Evolutionary conservation across 129 eudicot species (phyloP), one percentile per base, ranked within the genome.

Genomic region (Helichrysum umbraculigerum): DNA sequence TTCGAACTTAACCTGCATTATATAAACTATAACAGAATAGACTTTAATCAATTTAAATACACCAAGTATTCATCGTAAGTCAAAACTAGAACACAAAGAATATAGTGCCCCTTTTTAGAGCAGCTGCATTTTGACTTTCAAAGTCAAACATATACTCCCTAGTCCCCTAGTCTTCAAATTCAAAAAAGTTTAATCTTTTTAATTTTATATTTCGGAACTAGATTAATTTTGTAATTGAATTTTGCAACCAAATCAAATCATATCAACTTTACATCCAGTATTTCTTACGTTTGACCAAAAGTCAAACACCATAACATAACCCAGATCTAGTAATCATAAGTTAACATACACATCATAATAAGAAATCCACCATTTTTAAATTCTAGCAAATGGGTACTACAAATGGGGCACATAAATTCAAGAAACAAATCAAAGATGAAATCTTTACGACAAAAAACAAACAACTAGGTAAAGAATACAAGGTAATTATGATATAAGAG

Each of bases 101-200:
- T 19, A 30, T 29, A 10, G 16, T 14, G 54, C 7, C 10, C 39
- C 56, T 16, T 32, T 7, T 6, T 5, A 61, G 59, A 60, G 16
- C 28, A 41, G 56, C 62, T 29, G 64, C 6, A 64, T 12, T 66
- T 64, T 47, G 79, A 78, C 70, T 78, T 70, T 58, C 8, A 17
- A 32, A 59, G 70, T 59, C 82, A 70, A 78, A 78, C 66, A 65
- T 19, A 76, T 47, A 64, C 63, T 58, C 56, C 56, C 42, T 15
- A 41, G 57, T 58, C 56, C 37, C 28, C 39, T 19, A 39, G 54
- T 20, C 57, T 66, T 68, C 57, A 37, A 54, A 16, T 28, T 54
- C 14, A 20, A 22, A 15, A 15, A 1, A 2, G 5, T 28, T 0
- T 29, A 30, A 44, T 32, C 33, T 14, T 15, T 37, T 29, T 28